Evolutionary conservation across 768 basidiomycete genomes (phyloP).

Genomic region (Cystobasidium onofrii): DNA sequence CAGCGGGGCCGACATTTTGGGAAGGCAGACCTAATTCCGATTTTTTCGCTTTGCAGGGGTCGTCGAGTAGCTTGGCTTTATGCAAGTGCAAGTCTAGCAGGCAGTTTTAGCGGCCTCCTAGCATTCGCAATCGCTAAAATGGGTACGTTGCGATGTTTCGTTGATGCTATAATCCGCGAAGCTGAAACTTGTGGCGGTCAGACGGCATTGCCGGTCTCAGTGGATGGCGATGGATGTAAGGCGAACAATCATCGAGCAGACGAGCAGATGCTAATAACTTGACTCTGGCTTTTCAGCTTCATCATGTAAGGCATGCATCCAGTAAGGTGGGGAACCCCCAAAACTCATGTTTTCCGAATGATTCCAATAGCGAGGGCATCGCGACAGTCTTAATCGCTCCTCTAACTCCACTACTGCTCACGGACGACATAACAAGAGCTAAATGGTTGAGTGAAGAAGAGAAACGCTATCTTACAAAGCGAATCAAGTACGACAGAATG

Average conservation of each 20-base stretch:
- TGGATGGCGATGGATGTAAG: conserved; percentile 14
- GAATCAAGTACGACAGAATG: neutral
- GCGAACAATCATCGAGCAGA: neutral
- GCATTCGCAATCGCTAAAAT: conserved; percentile 11
- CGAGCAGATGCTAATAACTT: neutral
- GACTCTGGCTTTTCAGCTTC: neutral
- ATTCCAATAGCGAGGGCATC: neutral
- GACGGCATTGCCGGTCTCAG: neutral
- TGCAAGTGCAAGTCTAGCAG: neutral
- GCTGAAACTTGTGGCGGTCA: too few relatives aligned
- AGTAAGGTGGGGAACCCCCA: too few relatives aligned
- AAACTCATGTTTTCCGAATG: neutral
- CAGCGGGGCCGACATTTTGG: neutral
- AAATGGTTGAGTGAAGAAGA: conserved; percentile 1
- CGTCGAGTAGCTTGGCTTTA: conserved; percentile 5
- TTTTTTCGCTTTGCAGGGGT: neutral
- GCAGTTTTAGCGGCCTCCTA: neutral
- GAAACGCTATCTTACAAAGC: neutral
- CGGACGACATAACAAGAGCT: neutral
- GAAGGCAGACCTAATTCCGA: neutral
- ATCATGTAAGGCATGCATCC: conserved; percentile 7
- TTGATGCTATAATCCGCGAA: neutral
- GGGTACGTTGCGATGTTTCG: neutral
- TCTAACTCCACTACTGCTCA: conserved; percentile 3
- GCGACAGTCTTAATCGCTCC: neutral